Evolutionary conservation across 2,329 filamentous ascomycete genomes (phyloP).

Genomic region (Botryotinia convoluta): DNA sequence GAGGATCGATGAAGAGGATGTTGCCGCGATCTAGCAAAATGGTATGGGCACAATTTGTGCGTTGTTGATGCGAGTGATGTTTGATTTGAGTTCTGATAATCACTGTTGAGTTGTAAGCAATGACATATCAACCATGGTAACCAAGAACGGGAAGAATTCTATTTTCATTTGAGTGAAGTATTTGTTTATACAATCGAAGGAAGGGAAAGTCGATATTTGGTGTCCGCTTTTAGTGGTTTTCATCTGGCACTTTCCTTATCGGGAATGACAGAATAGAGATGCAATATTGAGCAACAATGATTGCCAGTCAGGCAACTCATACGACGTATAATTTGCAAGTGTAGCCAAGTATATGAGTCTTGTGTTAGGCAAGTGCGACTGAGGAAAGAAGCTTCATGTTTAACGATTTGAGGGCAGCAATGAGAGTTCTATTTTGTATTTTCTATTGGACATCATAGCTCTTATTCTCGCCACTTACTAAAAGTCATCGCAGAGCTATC

Average conservation of each 20-base stretch:
- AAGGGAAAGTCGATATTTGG: not conserved
- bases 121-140: not conserved
- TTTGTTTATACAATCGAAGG: not conserved
- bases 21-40: no score
- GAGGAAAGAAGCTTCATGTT: not conserved
- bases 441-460: not conserved
- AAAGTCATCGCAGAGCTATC: not conserved
- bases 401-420: not conserved
- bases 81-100: not conserved
- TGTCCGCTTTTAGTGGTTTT: not conserved
- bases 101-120: not conserved
- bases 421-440: not conserved
- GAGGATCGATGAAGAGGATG: not conserved
- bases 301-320: not conserved
- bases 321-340: not conserved
- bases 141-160: not conserved
- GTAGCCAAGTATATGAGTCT: not conserved
- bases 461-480: not conserved
- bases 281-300: not conserved
- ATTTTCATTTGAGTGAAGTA: not conserved
- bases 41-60: no score
- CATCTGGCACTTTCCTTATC: not conserved
- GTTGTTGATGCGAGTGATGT: not conserved
- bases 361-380: not conserved
- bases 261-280: not conserved